phyloP scores from a whole-genome alignment of 2,329 filamentous ascomycete species.

The Aureobasidium uvarum region DNA sequence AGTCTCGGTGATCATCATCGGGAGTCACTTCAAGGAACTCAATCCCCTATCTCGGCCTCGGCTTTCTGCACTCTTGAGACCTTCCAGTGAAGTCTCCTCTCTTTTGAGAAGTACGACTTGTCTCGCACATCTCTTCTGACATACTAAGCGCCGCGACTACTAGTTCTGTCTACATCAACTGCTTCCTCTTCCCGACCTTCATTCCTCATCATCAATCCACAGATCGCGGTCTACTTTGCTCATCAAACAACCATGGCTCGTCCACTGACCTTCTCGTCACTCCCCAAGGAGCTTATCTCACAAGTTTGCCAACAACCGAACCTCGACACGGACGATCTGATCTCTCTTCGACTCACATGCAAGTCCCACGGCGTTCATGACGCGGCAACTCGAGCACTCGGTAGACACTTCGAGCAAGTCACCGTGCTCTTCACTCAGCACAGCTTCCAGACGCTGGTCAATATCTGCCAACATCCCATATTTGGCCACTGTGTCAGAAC shows the following conservation, averaged over 20 bases:
- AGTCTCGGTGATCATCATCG: too few relatives aligned
- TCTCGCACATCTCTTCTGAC: background rate
- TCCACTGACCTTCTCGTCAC: background rate
- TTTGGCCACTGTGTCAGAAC: background rate
- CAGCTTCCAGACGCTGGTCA: background rate
- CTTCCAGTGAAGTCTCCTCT: background rate
- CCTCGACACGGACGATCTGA: background rate
- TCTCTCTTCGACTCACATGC: constrained; percentile 8
- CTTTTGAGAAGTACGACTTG: background rate
- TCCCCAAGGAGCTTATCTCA: background rate
- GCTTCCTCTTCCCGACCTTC: background rate
- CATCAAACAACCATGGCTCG: background rate
- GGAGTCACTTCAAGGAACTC: too few relatives aligned
- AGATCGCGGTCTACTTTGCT: too few relatives aligned
- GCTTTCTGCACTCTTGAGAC: too few relatives aligned
- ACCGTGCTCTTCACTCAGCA: background rate
- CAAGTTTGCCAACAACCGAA: background rate
- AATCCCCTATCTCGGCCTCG: too few relatives aligned
- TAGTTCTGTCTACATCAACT: background rate
- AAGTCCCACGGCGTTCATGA: background rate
- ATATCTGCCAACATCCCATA: background rate
- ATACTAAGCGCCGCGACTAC: background rate
- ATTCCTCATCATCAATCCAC: too few relatives aligned
- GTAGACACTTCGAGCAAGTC: background rate
- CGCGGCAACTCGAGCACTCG: background rate